Evolutionary conservation across 805 yeast species (phyloP).

Genomic region (Kuraishia floccosa): DNA sequence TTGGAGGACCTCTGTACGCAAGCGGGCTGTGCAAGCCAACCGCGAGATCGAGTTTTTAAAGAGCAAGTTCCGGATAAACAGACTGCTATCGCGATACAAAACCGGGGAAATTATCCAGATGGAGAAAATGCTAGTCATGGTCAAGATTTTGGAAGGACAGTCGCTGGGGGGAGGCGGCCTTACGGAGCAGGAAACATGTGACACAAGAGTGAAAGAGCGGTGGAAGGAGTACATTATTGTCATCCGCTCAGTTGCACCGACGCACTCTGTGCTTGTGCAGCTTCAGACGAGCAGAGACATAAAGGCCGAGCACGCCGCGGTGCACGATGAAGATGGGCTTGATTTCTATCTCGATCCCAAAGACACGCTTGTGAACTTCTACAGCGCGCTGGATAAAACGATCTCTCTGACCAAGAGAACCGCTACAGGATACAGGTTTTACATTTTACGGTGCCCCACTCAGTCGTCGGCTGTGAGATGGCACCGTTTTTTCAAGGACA

Average conservation of each 20-base stretch:
- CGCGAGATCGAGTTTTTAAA: conserved; percentile 5
- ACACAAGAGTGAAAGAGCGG: conserved; percentile 49
- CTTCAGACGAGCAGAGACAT: conserved; percentile 40
- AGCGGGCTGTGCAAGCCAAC: too few species aligned
- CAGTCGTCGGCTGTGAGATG: conserved; percentile 46
- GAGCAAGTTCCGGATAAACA: conserved; percentile 11
- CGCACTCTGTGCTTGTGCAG: conserved; percentile 50
- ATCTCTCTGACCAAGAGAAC: conserved; percentile 32
- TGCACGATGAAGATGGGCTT: background rate
- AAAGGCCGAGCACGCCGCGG: conserved; percentile 6
- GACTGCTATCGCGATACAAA: conserved; percentile 20
- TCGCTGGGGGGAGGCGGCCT: conserved; percentile 11
- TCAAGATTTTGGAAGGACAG: conserved; percentile 22
- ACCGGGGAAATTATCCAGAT: conserved; percentile 55
- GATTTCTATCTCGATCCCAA: conserved; percentile 5
- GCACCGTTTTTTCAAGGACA: conserved; percentile 44
- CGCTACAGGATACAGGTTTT: conserved; percentile 12
- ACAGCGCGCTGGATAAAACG: conserved; percentile 61
- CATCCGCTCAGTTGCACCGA: conserved; percentile 48
- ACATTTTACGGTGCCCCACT: conserved; percentile 45
- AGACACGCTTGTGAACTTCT: conserved; percentile 32
- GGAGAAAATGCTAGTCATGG: conserved; percentile 61
- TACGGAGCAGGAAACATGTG: conserved; percentile 28
- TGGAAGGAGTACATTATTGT: conserved; percentile 79
- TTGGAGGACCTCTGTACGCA: too few species aligned